Conservation (phyloP, 352 stramenopile species). For the Vaucheria bursata region DNA sequence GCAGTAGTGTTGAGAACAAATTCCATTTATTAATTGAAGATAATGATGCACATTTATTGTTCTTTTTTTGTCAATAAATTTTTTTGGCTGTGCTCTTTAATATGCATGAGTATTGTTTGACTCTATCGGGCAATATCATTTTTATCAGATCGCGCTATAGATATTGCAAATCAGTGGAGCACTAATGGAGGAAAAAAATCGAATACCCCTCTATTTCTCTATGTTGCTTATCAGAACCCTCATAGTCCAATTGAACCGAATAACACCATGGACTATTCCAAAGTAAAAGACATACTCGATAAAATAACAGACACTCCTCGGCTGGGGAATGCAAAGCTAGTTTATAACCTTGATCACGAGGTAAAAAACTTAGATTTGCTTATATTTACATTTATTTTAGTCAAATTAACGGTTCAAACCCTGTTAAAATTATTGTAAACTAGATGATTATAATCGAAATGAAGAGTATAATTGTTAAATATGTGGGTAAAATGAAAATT, state of each 20-base stretch:
- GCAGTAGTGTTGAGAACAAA: no score
- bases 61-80: no score
- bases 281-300: not conserved
- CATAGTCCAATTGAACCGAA: slow-evolving; percentile 2
- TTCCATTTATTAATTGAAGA: no score
- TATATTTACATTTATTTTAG: not conserved
- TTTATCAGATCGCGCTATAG: not conserved
- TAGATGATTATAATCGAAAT: no score
- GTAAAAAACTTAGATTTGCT: not conserved
- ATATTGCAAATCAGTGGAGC: not conserved
- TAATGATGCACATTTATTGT: no score
- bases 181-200: not conserved
- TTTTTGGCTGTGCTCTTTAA: no score
- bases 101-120: no score
- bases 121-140: no score
- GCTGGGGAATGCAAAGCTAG: not conserved
- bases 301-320: not conserved
- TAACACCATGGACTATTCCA: not conserved
- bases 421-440: no score
- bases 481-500: no score
- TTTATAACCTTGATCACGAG: not conserved
- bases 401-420: no score
- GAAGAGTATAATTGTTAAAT: no score
- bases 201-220: slow-evolving; percentile 14
- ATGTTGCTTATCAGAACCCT: slow-evolving; percentile 18